These are phyloP conservation scores for Sutorius australiensis DNA, from an alignment of 768 basidiomycete species.

Conservation along the genomic window DNA sequence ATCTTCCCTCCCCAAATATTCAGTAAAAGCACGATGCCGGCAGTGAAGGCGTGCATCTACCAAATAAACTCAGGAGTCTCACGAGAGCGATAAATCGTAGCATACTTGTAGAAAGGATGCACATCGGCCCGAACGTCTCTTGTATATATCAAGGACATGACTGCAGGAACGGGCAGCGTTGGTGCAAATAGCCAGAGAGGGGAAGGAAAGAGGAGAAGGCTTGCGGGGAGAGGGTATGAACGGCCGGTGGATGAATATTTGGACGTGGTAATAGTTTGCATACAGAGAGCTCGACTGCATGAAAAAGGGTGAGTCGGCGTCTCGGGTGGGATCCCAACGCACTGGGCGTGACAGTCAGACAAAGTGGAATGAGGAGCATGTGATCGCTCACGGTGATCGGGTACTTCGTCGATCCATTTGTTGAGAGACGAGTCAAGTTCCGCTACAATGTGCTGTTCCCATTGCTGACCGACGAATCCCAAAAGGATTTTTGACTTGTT, in stretches of 20 bases:
- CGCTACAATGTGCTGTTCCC: slow-evolving; percentile 62
- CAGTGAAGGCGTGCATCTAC: slow-evolving; percentile 42
- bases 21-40: slow-evolving; percentile 51
- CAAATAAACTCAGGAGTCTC: not conserved
- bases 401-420: slow-evolving; percentile 72
- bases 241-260: slow-evolving; percentile 74
- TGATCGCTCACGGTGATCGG: slow-evolving; percentile 35
- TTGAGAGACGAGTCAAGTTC: slow-evolving; percentile 76
- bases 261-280: slow-evolving; percentile 49
- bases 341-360: slow-evolving; percentile 25
- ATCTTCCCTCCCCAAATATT: slow-evolving; percentile 53
- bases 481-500: slow-evolving; percentile 57
- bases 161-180: slow-evolving; percentile 76
- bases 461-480: slow-evolving; percentile 48
- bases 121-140: slow-evolving; percentile 30
- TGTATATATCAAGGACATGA: slow-evolving; percentile 62
- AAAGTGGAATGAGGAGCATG: not conserved
- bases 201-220: slow-evolving; percentile 45
- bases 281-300: slow-evolving; percentile 51
- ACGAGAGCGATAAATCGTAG: not conserved
- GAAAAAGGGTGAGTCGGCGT: slow-evolving; percentile 36
- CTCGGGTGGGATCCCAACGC: slow-evolving; percentile 43
- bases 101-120: slow-evolving; percentile 31
- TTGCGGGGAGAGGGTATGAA: slow-evolving; percentile 68
- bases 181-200: slow-evolving; percentile 78